A percentile compares a stretch with the other conserved stretches of the same genome.
Evolutionary conservation across 2,329 filamentous ascomycete genomes (phyloP).

Genomic region (Conoideocrella luteorostrata): DNA sequence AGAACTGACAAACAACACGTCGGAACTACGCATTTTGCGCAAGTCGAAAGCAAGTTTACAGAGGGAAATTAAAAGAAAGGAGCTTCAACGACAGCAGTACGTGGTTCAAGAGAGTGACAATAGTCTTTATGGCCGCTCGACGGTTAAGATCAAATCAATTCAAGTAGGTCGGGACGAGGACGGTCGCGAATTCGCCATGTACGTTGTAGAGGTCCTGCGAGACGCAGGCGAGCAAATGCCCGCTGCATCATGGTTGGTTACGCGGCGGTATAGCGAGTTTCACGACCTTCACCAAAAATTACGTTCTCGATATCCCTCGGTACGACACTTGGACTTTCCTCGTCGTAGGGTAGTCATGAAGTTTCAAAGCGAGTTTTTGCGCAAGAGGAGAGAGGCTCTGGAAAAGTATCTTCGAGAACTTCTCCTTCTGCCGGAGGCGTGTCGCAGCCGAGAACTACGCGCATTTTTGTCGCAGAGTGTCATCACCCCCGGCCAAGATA

Average conservation of each 20-base stretch:
- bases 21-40: slow-evolving; percentile 81
- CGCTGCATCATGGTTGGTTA: slow-evolving; percentile 88
- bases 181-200: slow-evolving; percentile 87
- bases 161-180: slow-evolving; percentile 89
- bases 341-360: slow-evolving; percentile 91
- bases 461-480: slow-evolving; percentile 89
- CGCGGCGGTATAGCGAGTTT: slow-evolving; percentile 94
- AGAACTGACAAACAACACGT: slow-evolving; percentile 92
- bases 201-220: slow-evolving; percentile 84
- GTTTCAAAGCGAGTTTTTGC: slow-evolving; percentile 88
- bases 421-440: slow-evolving; percentile 83
- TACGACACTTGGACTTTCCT: slow-evolving; percentile 86
- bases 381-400: slow-evolving; percentile 76
- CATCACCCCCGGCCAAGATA: slow-evolving; percentile 55
- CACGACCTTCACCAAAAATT: slow-evolving; percentile 90
- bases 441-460: slow-evolving; percentile 83
- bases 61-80: slow-evolving; percentile 86
- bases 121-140: slow-evolving; percentile 87
- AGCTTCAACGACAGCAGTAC: slow-evolving; percentile 94
- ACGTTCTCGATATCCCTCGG: slow-evolving; percentile 76
- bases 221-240: slow-evolving; percentile 94
- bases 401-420: slow-evolving; percentile 81
- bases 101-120: slow-evolving; percentile 97
- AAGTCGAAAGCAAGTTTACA: slow-evolving; percentile 94
- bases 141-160: slow-evolving; percentile 83